Evolutionary conservation across 78 protist genomes (phyloP).

Genomic region (Trichosphaerium sp.): DNA sequence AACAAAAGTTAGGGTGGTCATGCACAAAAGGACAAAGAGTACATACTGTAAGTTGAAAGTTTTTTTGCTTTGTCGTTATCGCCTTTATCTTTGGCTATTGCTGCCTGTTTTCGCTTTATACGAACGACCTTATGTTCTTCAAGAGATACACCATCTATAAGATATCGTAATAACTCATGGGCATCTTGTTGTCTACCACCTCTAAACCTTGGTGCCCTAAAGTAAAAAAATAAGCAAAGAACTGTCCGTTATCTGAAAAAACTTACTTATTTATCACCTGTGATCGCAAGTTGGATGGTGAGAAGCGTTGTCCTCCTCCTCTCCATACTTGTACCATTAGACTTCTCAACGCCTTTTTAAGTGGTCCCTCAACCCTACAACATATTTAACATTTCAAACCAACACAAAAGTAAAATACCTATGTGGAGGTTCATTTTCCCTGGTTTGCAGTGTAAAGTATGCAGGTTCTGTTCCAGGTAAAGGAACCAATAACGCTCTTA

Average conservation of each 20-base stretch:
- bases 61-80: too few relatives aligned
- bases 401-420: too few relatives aligned
- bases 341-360: constrained; percentile 24
- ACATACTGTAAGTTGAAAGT: too few relatives aligned
- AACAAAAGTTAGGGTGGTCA: too few relatives aligned
- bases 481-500: too few relatives aligned
- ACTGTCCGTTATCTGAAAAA: not conserved
- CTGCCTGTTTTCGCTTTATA: too few relatives aligned
- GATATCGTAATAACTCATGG: constrained; percentile 27
- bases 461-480: too few relatives aligned
- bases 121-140: constrained; percentile 34
- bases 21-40: too few relatives aligned
- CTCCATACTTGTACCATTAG: constrained; percentile 23
- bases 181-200: constrained; percentile 47
- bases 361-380: constrained; percentile 16
- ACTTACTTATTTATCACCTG: constrained; percentile 27
- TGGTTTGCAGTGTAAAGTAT: too few relatives aligned
- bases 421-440: too few relatives aligned
- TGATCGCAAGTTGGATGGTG: constrained; percentile 24
- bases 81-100: too few relatives aligned
- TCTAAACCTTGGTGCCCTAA: constrained; percentile 38
- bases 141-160: constrained; percentile 30
- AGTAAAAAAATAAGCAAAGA: not conserved
- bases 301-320: not conserved
- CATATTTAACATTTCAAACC: constrained; percentile 27